A percentile compares a stretch with the other conserved stretches of the same genome.
phyloP scores from a whole-genome alignment of 1,284 basidiomycete genomes.

The Ceratobasidium sp. region DNA sequence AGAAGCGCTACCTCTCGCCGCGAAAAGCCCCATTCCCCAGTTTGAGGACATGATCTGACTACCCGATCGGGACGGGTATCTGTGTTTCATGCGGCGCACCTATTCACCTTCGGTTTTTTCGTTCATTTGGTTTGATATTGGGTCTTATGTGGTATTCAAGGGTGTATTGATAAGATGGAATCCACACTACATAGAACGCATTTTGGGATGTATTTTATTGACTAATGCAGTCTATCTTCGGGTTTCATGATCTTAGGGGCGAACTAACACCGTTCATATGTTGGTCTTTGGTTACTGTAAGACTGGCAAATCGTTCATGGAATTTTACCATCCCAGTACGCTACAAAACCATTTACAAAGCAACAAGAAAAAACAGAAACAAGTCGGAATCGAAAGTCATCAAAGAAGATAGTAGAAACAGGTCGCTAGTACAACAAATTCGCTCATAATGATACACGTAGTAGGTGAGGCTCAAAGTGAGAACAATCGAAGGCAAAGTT shows the following conservation, averaged over 20 bases:
- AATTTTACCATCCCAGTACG: no score
- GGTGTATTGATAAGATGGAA: slow-evolving; percentile 19
- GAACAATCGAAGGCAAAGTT: no score
- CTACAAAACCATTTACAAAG: no score
- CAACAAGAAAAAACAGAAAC: no score
- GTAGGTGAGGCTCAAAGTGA: no score
- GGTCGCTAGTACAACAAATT: no score
- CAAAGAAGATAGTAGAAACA: no score
- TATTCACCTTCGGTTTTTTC: neutral
- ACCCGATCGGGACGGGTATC: neutral
- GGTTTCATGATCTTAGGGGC: neutral
- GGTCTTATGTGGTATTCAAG: neutral
- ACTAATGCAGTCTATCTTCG: slow-evolving; percentile 9
- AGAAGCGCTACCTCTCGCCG: neutral
- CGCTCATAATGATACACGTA: no score
- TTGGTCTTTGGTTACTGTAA: no score
- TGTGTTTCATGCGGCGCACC: neutral
- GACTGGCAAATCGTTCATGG: no score
- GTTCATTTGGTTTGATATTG: slow-evolving; percentile 3
- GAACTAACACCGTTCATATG: no score
- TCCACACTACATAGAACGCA: slow-evolving; percentile 14
- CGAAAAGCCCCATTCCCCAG: neutral
- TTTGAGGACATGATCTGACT: neutral
- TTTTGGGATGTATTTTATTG: slow-evolving; percentile 15
- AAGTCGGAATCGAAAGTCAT: no score